A percentile compares a stretch with the other conserved stretches of the same genome.
Evolutionary conservation across 768 basidiomycete species (phyloP).

Genomic region (Mycena crocata): DNA sequence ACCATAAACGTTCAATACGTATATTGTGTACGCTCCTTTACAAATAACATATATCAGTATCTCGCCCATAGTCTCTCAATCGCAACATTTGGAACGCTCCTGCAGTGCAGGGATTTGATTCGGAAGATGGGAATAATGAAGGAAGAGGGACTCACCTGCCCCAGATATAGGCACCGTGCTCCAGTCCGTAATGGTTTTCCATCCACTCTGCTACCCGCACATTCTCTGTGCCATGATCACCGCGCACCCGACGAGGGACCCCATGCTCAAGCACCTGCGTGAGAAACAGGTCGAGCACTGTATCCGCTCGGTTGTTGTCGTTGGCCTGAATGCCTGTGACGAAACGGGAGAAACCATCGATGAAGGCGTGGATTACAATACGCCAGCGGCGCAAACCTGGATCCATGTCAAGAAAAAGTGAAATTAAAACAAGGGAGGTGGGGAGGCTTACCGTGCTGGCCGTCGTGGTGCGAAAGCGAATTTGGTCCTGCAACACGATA

Average conservation of each 20-base stretch:
- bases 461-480: slow-evolving; percentile 38
- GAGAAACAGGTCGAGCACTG: slow-evolving; percentile 41
- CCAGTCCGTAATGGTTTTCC: slow-evolving; percentile 32
- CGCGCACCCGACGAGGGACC: slow-evolving; percentile 44
- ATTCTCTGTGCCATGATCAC: slow-evolving; percentile 56
- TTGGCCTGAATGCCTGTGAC: slow-evolving; percentile 47
- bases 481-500: slow-evolving; percentile 35
- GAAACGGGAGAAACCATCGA: slow-evolving; percentile 45
- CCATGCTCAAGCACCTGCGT: slow-evolving; percentile 45
- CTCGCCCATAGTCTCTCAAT: too few relatives aligned
- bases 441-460: slow-evolving; percentile 34
- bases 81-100: too few relatives aligned
- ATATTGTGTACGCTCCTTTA: slow-evolving; percentile 48
- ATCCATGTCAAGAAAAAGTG: not conserved
- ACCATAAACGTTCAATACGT: slow-evolving; percentile 54
- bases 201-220: slow-evolving; percentile 47
- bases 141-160: slow-evolving; percentile 42
- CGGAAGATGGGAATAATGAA: not conserved
- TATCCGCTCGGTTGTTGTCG: slow-evolving; percentile 51
- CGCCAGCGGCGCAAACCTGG: slow-evolving; percentile 48
- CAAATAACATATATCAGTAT: not conserved
- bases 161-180: slow-evolving; percentile 51
- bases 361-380: slow-evolving; percentile 50
- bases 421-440: not conserved
- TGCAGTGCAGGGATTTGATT: too few relatives aligned